phyloP scores from a whole-genome alignment of 495 filamentous ascomycete species.

The Lasiosphaeris hirsuta region DNA sequence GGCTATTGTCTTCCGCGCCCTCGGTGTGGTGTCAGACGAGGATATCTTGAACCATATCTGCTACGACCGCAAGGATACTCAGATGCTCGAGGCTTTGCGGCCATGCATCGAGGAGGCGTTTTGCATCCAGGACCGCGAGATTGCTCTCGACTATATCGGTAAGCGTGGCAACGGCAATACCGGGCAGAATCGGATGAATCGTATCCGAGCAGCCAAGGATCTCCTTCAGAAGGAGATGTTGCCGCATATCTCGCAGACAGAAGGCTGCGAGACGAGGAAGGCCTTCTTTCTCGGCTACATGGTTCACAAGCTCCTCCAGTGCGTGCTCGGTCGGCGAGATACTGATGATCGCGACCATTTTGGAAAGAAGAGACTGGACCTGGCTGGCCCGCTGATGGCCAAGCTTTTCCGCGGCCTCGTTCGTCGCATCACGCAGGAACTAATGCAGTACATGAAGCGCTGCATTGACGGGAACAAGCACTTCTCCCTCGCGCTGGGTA shows the following conservation, averaged over 20 bases:
- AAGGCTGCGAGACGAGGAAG: conserved; percentile 95
- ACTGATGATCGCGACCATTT: conserved; percentile 98
- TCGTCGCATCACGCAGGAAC: conserved; percentile 80
- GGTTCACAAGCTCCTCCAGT: conserved; percentile 91
- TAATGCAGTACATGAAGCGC: conserved; percentile 83
- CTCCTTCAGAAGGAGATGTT: conserved; percentile 96
- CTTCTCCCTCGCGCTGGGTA: conserved; percentile 82
- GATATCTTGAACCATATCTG: conserved; percentile 97
- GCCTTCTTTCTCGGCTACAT: conserved; percentile 99
- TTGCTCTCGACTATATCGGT: conserved; percentile 94
- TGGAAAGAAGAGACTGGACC: conserved; percentile 94
- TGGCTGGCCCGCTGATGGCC: conserved; percentile 90
- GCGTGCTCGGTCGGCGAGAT: conserved; percentile 83
- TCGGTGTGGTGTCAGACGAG: conserved; percentile 95
- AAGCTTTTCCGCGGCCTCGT: conserved; percentile 88
- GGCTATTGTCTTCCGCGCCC: conserved; percentile 88
- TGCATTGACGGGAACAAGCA: conserved; percentile 85
- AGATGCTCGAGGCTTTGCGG: conserved; percentile 96
- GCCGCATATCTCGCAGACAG: conserved; percentile 91
- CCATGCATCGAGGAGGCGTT: conserved; percentile 96
- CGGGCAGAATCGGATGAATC: conserved; percentile 74
- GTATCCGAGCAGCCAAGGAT: conserved; percentile 85
- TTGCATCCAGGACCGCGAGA: conserved; percentile 90
- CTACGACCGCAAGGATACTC: conserved; percentile 89
- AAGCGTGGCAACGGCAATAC: conserved; percentile 68